Evolutionary conservation across 345 rosid species (phyloP), one percentile per base, ranked within the genome.

Genomic region (Populus alba): DNA sequence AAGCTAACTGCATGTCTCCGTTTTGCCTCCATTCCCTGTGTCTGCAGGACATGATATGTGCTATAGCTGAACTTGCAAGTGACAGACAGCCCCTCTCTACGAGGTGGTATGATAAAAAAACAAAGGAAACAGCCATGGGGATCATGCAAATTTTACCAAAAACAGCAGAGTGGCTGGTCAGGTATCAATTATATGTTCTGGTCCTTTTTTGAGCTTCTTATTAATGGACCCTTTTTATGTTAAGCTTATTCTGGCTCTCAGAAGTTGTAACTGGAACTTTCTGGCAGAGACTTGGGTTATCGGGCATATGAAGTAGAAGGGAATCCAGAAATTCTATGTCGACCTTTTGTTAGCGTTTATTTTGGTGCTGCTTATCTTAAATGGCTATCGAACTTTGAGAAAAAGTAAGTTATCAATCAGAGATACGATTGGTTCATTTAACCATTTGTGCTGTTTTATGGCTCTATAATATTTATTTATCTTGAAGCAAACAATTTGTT

Each of bases 61-160:
- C 95, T 38, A 86, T 96, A 86, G 94, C 95, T 25, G 98, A 94
- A 80, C 95, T 94, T 78, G 98, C 85, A 84, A 94, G 99, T 88
- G 94, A 92, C 79, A 85, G 99, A 65, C 94, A 88, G 82, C 92
- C 88, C 69, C 93, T 96, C 79, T 84, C 92, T 63, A 73, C 78
- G 66, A 83, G 84, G 39, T 89, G 83, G 43, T 89, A 88, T 84
- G 87, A 86, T 76, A 92, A 88, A 79, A 96, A 94, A 80, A 81
- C 85, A 65, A 96, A 96, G 89, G 87, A 88, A 65, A 87, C 92
- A 3, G 87, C 91, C 10, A 3, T 89, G 62, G 99, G 98, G 51
- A 82, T 96, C 69, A 87, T 96, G 93, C 99, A 96, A 82, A 79
- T 96, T 84, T 83, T 77, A n/a, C 89, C 75, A 63, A 83, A 86